Base-by-base conservation (phyloP, 1,284 basidiomycete genomes). In the Coniferiporia weirii region DNA sequence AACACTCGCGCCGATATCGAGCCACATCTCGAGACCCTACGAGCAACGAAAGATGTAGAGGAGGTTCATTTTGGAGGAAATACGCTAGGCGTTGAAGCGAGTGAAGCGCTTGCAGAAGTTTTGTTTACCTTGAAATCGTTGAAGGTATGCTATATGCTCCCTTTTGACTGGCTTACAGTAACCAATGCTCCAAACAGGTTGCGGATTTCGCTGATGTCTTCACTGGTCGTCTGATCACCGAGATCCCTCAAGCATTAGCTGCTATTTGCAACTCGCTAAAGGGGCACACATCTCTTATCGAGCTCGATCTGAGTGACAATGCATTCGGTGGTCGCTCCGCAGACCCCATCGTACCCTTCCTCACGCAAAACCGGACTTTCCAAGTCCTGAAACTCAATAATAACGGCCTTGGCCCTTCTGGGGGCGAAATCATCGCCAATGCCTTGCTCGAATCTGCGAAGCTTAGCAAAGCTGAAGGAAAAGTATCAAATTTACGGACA, bases 151-250 rank as follows among this genome's bases (percentile, higher is more conserved):
- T 12, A 8, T 13, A 35, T 27, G 9, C 6, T n/a, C 36, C 6
- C 45, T 9, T 22, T 9, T 22, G 13, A 7, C 10, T n/a, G 22
- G 15, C 8, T 34, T 52, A 1, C 3, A 44, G 17, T 43, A 45
- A 1, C 17, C 47, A 34, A 59, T 44, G 17, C 57, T 56, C 48
- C 46, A 8, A 47, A 52, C 67, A 98, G 95, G 77, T 97, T 58
- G 96, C 94, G 65, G 89, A 98, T 77, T 91, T 98, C 66, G 91
- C 94, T 51, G 97, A 98, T 76, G 96, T 99, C 75, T 99, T 99
- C 76, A 98, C 96, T 9, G 93, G 95, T 53, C 89, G 97, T 61
- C 82, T 98, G 66, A 98, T 98, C 76, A 82, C 85, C 62, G 96
- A 99, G 75, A 98, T 99, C 70, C 97, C 97, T 3, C 83, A 79